Percentiles rank a stretch among this genome's conserved stretches.
Evolutionary conservation across 257 asterid genomes (phyloP).

Genomic region (Coffea canephora): DNA sequence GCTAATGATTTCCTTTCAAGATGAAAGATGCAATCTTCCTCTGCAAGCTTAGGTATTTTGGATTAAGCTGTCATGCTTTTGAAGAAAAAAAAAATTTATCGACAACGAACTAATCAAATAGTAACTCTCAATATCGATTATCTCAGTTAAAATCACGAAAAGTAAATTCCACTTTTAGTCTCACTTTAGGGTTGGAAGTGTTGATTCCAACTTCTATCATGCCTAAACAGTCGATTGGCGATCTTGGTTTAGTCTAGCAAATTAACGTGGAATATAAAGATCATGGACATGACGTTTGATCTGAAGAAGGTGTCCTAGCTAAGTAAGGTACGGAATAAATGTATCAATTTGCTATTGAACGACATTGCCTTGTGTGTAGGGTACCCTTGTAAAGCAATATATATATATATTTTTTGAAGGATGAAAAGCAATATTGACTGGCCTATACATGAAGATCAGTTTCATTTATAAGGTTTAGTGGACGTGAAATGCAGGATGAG

Average conservation of each 20-base stretch:
- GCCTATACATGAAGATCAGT: not conserved
- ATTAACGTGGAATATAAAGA: too few species aligned
- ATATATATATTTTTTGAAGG: too few species aligned
- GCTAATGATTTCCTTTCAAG: not conserved
- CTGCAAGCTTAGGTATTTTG: not conserved
- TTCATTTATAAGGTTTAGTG: constrained; percentile 22
- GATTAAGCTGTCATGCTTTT: not conserved
- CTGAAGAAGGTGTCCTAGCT: not conserved
- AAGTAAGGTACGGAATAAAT: not conserved
- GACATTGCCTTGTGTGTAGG: not conserved
- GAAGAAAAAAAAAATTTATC: not conserved
- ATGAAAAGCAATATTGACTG: not conserved
- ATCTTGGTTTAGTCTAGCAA: too few species aligned
- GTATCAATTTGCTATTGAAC: not conserved
- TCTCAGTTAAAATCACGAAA: not conserved
- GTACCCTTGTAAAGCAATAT: not conserved
- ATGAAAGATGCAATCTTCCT: not conserved
- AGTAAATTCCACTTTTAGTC: not conserved
- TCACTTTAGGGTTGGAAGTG: not conserved
- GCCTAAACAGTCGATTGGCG: not conserved
- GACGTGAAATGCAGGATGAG: constrained; percentile 25
- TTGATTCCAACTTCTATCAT: not conserved
- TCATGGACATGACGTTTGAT: not conserved
- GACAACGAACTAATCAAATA: too few species aligned
- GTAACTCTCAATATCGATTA: not conserved